These are phyloP conservation scores for Quercus engelmannii DNA, from an alignment of 306 rosid genomes.

Conservation along the genomic window DNA sequence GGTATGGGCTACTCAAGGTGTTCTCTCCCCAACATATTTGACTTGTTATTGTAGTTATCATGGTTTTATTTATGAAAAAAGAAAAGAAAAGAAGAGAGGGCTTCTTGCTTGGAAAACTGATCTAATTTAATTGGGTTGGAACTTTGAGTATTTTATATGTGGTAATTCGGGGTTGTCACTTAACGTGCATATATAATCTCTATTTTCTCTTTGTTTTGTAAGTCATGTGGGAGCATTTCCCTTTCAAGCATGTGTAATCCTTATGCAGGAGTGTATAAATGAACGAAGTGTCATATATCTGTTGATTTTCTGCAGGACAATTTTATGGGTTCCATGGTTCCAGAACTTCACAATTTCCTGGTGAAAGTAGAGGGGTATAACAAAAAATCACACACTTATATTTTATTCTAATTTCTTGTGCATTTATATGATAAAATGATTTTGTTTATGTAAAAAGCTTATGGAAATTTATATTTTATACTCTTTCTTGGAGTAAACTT, in stretches of 20 bases:
- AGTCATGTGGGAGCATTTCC: neutral
- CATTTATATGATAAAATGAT: neutral
- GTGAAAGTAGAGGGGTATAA: slow-evolving; percentile 57
- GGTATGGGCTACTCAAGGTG: slow-evolving; percentile 33
- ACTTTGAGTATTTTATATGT: neutral
- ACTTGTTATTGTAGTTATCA: too few species aligned
- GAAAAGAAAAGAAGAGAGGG: too few species aligned
- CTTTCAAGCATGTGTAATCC: neutral
- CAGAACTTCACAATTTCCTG: slow-evolving; percentile 64
- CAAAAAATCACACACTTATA: slow-evolving; percentile 11
- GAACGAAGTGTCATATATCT: neutral
- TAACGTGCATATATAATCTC: neutral
- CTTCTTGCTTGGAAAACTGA: neutral
- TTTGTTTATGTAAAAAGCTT: neutral
- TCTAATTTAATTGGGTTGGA: neutral
- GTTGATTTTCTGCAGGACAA: slow-evolving; percentile 53
- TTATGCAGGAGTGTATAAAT: neutral
- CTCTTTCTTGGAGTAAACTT: neutral
- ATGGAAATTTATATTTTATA: neutral
- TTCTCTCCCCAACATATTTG: too few species aligned
- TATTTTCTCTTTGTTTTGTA: neutral
- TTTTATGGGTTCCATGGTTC: slow-evolving; percentile 90
- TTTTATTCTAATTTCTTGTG: neutral
- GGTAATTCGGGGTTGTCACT: neutral
- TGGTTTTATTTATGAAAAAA: too few species aligned